phyloP scores from a whole-genome alignment of 345 rosid species.

The Populus nigra region DNA sequence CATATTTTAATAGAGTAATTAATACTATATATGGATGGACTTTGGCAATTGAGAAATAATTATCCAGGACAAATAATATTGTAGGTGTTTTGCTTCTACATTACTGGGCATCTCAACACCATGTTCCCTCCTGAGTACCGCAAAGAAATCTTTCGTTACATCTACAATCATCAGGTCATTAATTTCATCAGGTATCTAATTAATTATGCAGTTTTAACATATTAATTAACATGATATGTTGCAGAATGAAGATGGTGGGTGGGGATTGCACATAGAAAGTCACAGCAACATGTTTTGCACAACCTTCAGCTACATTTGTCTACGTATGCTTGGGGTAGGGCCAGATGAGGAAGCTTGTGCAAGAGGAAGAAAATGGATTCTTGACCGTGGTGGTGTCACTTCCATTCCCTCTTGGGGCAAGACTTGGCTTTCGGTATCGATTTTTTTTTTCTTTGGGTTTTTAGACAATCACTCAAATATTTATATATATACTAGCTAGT shows the following conservation, averaged over 20 bases:
- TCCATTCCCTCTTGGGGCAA: background rate
- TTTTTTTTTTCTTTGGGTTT: background rate
- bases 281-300: conserved; percentile 24
- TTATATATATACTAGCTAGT: too few relatives aligned
- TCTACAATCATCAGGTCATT: conserved; percentile 19
- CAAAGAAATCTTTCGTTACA: conserved; percentile 18
- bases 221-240: too few relatives aligned
- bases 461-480: background rate
- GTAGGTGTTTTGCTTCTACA: conserved; percentile 14
- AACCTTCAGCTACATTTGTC: conserved; percentile 8
- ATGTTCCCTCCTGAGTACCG: conserved; percentile 15
- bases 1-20: too few relatives aligned
- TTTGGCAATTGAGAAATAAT: background rate
- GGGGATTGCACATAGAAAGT: conserved; percentile 23
- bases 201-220: too few relatives aligned
- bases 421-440: conserved; percentile 19
- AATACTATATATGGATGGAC: too few relatives aligned
- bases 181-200: background rate
- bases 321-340: background rate
- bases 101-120: conserved; percentile 16
- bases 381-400: too few relatives aligned
- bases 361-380: too few relatives aligned
- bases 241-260: conserved; percentile 30
- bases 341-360: too few relatives aligned
- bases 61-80: background rate